Percentiles rank a stretch among this genome's conserved stretches.
These are phyloP conservation scores for Pestalotiopsis sp. DNA, from an alignment of 2,329 filamentous ascomycete genomes.

Conservation along the genomic window DNA sequence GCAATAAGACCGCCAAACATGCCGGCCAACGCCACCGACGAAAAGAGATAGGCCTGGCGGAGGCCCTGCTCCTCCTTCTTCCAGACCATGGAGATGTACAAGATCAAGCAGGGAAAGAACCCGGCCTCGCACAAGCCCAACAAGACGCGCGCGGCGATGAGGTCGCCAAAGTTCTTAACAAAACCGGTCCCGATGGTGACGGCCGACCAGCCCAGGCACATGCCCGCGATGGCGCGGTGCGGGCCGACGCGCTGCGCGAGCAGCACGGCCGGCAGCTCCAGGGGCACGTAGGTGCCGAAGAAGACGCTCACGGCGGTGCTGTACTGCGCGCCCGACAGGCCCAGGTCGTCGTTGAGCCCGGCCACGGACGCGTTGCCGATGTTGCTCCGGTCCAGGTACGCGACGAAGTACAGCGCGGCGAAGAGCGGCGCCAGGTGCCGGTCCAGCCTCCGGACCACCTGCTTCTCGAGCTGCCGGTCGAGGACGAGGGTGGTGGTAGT, in stretches of 20 bases:
- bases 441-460: not conserved
- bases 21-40: constrained; percentile 61
- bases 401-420: not conserved
- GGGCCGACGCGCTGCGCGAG: constrained; percentile 39
- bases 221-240: constrained; percentile 18
- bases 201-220: constrained; percentile 29
- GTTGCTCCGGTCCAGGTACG: constrained; percentile 1
- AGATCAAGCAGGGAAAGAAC: constrained; percentile 58
- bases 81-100: constrained; percentile 68
- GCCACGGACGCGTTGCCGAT: not conserved
- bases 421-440: not conserved
- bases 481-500: not conserved
- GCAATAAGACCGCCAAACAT: constrained; percentile 67
- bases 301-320: not conserved
- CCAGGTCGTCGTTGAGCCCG: not conserved
- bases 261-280: constrained; percentile 16
- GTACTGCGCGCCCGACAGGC: not conserved
- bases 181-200: constrained; percentile 24
- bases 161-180: constrained; percentile 18
- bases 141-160: constrained; percentile 41
- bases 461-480: not conserved
- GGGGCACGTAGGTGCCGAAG: not conserved
- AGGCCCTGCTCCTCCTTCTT: constrained; percentile 61
- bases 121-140: constrained; percentile 61
- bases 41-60: constrained; percentile 65